These are phyloP conservation scores for Euphrasia confusa DNA, from an alignment of 257 asterid genomes.

Conservation along the genomic window DNA sequence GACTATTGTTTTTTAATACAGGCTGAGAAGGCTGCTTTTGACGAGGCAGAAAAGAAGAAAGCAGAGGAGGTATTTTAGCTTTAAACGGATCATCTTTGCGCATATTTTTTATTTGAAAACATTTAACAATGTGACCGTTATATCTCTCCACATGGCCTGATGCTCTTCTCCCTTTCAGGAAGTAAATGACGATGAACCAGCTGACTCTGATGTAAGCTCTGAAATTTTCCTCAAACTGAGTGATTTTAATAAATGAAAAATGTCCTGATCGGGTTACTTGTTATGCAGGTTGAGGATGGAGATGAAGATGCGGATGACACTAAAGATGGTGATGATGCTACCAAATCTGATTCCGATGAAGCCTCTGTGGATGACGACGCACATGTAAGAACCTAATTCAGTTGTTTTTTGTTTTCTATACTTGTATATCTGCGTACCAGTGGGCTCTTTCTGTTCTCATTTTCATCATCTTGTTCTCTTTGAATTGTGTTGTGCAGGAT, in stretches of 20 bases:
- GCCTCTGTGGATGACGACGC: conserved; percentile 32
- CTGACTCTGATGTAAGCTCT: conserved; percentile 49
- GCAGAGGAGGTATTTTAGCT: conserved; percentile 60
- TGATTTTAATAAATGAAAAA: background rate
- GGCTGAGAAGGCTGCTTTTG: conserved; percentile 93
- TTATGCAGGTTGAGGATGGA: conserved; percentile 26
- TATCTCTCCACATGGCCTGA: background rate
- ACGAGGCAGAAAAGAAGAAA: conserved; percentile 76
- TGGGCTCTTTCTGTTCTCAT: background rate
- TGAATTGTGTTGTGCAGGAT: conserved; percentile 41
- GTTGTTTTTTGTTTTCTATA: background rate
- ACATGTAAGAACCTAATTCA: conserved; percentile 39
- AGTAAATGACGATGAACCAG: conserved; percentile 34
- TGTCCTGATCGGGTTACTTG: conserved; percentile 10
- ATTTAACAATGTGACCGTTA: background rate
- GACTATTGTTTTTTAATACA: conserved; percentile 28
- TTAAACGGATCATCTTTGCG: background rate
- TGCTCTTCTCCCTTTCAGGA: conserved; percentile 25
- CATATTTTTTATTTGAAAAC: background rate
- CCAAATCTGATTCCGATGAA: conserved; percentile 32
- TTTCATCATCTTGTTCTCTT: background rate
- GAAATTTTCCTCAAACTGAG: background rate
- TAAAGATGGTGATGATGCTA: conserved; percentile 32
- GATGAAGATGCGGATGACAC: conserved; percentile 39
- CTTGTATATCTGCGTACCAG: background rate